Percentiles rank a stretch among this genome's conserved stretches.
Evolutionary conservation across 31 red algal species (phyloP).

Genomic region (Asparagopsis taxiformis): DNA sequence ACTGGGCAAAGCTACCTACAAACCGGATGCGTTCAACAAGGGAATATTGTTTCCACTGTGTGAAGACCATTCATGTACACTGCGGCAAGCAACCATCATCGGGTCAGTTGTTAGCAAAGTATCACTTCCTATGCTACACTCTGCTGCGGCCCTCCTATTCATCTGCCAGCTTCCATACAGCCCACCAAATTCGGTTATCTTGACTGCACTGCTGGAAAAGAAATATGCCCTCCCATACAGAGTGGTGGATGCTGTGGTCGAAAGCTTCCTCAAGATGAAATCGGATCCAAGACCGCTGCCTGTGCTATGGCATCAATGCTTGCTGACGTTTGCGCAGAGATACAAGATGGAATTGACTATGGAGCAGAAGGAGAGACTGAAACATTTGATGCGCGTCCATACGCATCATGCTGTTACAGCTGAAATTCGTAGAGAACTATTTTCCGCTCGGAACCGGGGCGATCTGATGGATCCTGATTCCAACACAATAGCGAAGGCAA

Average conservation of each 20-base stretch:
- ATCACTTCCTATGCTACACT: constrained; percentile 95
- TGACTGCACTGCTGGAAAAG: constrained; percentile 92
- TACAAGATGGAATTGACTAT: constrained; percentile 82
- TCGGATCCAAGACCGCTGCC: constrained; percentile 59
- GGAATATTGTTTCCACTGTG: constrained; percentile 91
- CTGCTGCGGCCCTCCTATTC: constrained; percentile 88
- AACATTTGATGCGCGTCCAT: constrained; percentile 75
- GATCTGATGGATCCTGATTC: constrained; percentile 83
- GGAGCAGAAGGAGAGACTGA: constrained; percentile 88
- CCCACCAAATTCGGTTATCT: constrained; percentile 73
- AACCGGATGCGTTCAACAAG: constrained; percentile 97
- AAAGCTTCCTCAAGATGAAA: constrained; percentile 77
- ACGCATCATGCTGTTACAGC: constrained; percentile 82
- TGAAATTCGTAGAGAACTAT: constrained; percentile 92
- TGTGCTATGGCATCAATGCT: constrained; percentile 85
- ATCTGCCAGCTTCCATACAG: constrained; percentile 75
- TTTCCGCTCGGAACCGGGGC: constrained; percentile 69
- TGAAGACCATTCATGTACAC: constrained; percentile 65
- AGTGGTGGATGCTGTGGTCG: constrained; percentile 83
- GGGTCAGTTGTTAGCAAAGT: constrained; percentile 76
- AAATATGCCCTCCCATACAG: constrained; percentile 93
- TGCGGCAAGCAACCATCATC: constrained; percentile 91
- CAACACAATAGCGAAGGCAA: constrained; percentile 67
- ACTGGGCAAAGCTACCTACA: constrained; percentile 93
- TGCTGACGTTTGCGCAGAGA: constrained; percentile 86